Conservation (phyloP, 352 stramenopile species). For the Globisporangium okanoganense region DNA sequence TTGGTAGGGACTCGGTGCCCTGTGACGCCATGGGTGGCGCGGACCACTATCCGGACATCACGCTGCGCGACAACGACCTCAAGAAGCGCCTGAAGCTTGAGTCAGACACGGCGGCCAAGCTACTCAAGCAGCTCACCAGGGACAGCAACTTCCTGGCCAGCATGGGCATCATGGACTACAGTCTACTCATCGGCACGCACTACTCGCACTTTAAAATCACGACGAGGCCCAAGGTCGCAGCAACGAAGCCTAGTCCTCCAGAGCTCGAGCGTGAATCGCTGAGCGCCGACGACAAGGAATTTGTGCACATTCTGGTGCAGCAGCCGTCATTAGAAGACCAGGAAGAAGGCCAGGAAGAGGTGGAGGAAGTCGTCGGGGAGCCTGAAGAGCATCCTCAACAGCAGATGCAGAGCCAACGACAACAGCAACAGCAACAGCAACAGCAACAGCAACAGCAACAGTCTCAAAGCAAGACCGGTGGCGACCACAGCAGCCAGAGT, state of each 20-base stretch:
- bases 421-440: conserved; percentile 2
- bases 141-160: conserved; percentile 84
- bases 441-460: neutral
- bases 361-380: conserved; percentile 1
- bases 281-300: conserved; percentile 22
- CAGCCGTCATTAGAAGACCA: neutral
- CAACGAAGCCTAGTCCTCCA: neutral
- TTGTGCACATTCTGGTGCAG: conserved; percentile 32
- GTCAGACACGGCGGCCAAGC: conserved; percentile 33
- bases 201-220: conserved; percentile 82
- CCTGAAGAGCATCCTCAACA: conserved; percentile 1
- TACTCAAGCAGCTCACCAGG: conserved; percentile 78
- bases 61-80: conserved; percentile 81
- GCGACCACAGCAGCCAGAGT: too few species aligned
- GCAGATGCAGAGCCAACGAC: neutral
- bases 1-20: conserved; percentile 8
- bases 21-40: conserved; percentile 55
- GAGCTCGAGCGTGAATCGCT: conserved; percentile 11
- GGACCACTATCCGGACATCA: conserved; percentile 83
- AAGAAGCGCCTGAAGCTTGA: conserved; percentile 82
- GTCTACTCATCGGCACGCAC: conserved; percentile 83
- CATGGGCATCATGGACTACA: conserved; percentile 91
- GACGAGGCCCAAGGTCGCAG: conserved; percentile 11
- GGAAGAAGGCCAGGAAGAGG: conserved; percentile 1
- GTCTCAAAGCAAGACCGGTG: too few species aligned